Evolutionary conservation across 108 stramenopile genomes (phyloP), one percentile per base, ranked within the genome.

Genomic region (Craspedostauros australis): DNA sequence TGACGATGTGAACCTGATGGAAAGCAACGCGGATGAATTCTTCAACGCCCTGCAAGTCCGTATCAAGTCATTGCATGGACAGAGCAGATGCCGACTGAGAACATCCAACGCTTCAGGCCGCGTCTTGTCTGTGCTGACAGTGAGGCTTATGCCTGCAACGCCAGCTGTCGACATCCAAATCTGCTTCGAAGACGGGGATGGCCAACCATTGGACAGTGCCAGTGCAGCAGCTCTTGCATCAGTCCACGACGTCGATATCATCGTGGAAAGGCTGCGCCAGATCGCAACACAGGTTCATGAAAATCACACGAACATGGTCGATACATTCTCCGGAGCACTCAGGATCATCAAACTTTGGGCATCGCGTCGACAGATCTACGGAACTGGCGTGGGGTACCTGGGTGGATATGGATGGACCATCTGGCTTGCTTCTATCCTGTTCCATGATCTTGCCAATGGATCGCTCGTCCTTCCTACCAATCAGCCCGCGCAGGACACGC

Each of bases 301-400:
- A n/a, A n/a, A n/a, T n/a, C n/a, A n/a, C n/a, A n/a, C n/a, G n/a
- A n/a, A n/a, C n/a, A n/a, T n/a, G n/a, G n/a, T 44, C 22, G 22
- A 28, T 27, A 5, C 29, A 8, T 61, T 51, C 24, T 28, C 41
- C 34, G 60, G 60, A 37, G 50, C 39, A 3, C 19, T 61, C 5
- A 49, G 60, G 12, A 34, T 61, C 4, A 25, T 51, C 37, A 61
- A 61, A 25, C 15, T 51, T 3, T 61, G 60, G 60, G 60, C 60
- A 3, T 38, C 20, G 3, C 21, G 45, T 6, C 29, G 49, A 38
- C 3, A 49, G 4, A 50, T 61, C 14, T 61, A 61, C 34, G 60
- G 60, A 18, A 15, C 50, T 8, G 16, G 23, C 24, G 19, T 32
- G 24, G 60, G 60, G 23, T 61, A 39, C 23, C 22, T 61, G 7